A percentile compares a stretch with the other conserved stretches of the same genome.
Evolutionary conservation across 2,329 filamentous ascomycete species (phyloP).

Genomic region (Didymella sp.): DNA sequence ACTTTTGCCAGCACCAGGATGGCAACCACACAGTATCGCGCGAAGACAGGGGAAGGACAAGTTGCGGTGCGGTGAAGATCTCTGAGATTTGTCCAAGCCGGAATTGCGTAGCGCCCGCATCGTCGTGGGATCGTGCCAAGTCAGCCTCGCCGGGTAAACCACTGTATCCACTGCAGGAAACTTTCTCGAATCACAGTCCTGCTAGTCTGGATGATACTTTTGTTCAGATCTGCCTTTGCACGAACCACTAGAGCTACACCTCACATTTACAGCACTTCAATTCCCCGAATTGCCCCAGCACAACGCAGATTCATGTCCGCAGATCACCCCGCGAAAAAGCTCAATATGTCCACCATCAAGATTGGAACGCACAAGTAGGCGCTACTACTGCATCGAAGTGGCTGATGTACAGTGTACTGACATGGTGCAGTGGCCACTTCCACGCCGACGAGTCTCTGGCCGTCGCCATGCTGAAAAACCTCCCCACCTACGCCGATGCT

Average conservation of each 20-base stretch:
- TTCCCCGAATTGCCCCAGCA: not conserved
- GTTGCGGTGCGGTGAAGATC: slow-evolving; percentile 25
- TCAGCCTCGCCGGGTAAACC: slow-evolving; percentile 11
- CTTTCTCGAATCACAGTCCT: slow-evolving; percentile 16
- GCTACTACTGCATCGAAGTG: slow-evolving; percentile 1
- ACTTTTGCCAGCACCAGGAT: slow-evolving; percentile 12
- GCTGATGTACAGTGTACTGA: not conserved
- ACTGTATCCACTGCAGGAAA: slow-evolving; percentile 14
- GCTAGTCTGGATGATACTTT: slow-evolving; percentile 29
- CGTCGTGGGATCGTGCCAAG: slow-evolving; percentile 14
- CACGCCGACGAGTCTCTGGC: slow-evolving; percentile 98
- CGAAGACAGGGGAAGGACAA: slow-evolving; percentile 27
- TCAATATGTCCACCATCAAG: slow-evolving; percentile 73
- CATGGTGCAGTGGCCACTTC: slow-evolving; percentile 77
- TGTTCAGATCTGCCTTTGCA: slow-evolving; percentile 2
- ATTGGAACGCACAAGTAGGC: slow-evolving; percentile 88
- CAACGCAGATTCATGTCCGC: slow-evolving; percentile 34
- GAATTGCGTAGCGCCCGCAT: slow-evolving; percentile 29
- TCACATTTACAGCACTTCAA: not conserved
- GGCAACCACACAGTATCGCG: slow-evolving; percentile 5
- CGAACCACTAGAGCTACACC: not conserved
- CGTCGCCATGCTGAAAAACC: slow-evolving; percentile 90
- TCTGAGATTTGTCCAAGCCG: slow-evolving; percentile 16
- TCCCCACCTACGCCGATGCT: slow-evolving; percentile 79
- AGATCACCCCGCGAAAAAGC: slow-evolving; percentile 70